Percentiles rank a stretch among this genome's conserved stretches.
Conservation (phyloP, 257 asterid species). For the Nicotiana tomentosiformis region DNA sequence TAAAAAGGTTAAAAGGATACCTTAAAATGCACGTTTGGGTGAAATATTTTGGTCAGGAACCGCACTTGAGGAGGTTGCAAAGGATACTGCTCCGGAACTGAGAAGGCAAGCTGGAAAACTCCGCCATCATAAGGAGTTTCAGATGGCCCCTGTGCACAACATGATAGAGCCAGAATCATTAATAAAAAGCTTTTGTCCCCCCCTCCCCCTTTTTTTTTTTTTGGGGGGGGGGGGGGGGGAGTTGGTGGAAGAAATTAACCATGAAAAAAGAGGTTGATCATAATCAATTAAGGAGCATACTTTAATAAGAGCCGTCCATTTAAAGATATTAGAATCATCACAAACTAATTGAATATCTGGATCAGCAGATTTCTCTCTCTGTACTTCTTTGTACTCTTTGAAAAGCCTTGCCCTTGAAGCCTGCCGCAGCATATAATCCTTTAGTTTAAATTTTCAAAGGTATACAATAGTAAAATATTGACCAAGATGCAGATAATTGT, state of each 20-base stretch:
- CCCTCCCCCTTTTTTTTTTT: background rate
- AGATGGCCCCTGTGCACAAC: slow-evolving; percentile 71
- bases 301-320: slow-evolving; percentile 97
- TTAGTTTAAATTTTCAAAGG: background rate
- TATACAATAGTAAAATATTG: background rate
- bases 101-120: slow-evolving; percentile 90
- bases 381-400: slow-evolving; percentile 97
- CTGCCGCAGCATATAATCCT: slow-evolving; percentile 25
- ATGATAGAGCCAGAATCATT: slow-evolving; percentile 2
- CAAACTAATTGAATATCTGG: slow-evolving; percentile 96
- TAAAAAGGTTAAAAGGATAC: slow-evolving; percentile 24
- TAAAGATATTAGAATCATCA: slow-evolving; percentile 88
- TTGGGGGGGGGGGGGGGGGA: background rate
- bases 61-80: slow-evolving; percentile 99
- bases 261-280: background rate
- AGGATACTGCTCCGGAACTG: slow-evolving; percentile 99
- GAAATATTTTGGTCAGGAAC: slow-evolving; percentile 94
- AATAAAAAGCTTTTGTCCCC: background rate
- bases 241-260: too few species aligned
- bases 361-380: slow-evolving; percentile 84
- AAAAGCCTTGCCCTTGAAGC: slow-evolving; percentile 96
- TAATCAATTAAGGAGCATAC: slow-evolving; percentile 21
- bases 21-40: slow-evolving; percentile 99
- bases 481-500: background rate
- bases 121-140: slow-evolving; percentile 99